Evolutionary conservation across 306 rosid species (phyloP), one percentile per base, ranked within the genome.

Genomic region (Ormosia emarginata): DNA sequence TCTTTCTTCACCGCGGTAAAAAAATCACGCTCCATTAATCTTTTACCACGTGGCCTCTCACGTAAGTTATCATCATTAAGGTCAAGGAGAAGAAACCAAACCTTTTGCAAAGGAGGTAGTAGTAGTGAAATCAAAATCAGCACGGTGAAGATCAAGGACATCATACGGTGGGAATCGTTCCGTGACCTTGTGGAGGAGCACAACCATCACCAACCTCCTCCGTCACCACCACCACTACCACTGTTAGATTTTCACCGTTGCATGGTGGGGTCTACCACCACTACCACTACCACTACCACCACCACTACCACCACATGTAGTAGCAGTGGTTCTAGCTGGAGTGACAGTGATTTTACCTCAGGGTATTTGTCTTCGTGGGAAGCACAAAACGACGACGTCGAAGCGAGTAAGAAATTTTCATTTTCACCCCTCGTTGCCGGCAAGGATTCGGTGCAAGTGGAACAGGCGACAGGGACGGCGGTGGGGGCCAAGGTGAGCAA

Each of bases 121-220:
- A 33, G 24, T 24, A 5, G 6, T 4, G 86, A 85, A 63, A 70
- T 68, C 36, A 78, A 80, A 83, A 53, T 66, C 66, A 18, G 39
- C 13, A 83, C 85, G 0, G 84, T 93, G 11, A 87, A 77, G 61
- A 84, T 94, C 86, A 92, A 90, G 65, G 98, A 94, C 76, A 90
- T 94, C 88, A 62, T 94, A 40, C 92, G 96, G 83, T 92, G 97
- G 97, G 89, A 67, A 66, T 94, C 98, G 33, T 92, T 91, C 80
- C 58, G 87, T 0, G 97, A 93, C 83, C 18, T 80, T 11, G 85
- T 76, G 4, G 91, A 77, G 6, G 89, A 89, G 17, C 86, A 84
- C 52, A 83, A 70, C 79, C 65, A 1, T 7, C 74, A 18, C 5
- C 59, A 39, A 18, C 18, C 58, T 17, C 29, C 58, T 24, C 71